Percentiles rank a stretch among this genome's conserved stretches.
Evolutionary conservation across 768 basidiomycete genomes (phyloP).

Genomic region (Lactarius indigo): DNA sequence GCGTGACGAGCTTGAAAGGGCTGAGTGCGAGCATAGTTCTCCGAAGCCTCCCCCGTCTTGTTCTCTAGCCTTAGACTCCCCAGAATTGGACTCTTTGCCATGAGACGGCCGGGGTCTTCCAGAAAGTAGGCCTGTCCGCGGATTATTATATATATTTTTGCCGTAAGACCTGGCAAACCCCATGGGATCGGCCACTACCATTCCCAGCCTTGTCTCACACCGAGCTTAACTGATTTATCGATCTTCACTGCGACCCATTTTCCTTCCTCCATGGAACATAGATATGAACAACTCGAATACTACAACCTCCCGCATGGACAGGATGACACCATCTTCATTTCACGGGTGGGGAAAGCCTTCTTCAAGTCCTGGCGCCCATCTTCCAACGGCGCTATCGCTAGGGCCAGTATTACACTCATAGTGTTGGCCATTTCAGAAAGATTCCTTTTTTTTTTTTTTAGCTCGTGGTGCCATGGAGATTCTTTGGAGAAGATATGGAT

Average conservation of each 20-base stretch:
- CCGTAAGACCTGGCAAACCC: not conserved
- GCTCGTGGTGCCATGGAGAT: constrained; percentile 48
- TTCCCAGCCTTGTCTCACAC: not conserved
- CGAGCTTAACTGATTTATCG: too few species aligned
- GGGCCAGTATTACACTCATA: constrained; percentile 69
- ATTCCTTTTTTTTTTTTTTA: constrained; percentile 47
- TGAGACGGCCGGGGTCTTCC: too few species aligned
- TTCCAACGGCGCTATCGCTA: constrained; percentile 66
- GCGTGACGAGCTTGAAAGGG: not conserved
- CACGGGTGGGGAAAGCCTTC: constrained; percentile 51
- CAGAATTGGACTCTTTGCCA: not conserved
- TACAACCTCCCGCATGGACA: constrained; percentile 28
- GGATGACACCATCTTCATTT: constrained; percentile 72
- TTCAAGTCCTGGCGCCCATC: constrained; percentile 68
- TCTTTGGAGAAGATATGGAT: constrained; percentile 56
- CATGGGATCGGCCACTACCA: not conserved
- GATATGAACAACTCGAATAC: constrained; percentile 19
- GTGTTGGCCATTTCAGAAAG: constrained; percentile 68
- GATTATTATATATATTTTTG: too few species aligned
- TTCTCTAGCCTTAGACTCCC: not conserved
- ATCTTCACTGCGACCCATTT: not conserved
- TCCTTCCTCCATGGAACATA: not conserved
- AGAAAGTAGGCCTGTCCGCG: too few species aligned
- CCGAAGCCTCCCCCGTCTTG: constrained; percentile 28
- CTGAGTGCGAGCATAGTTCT: constrained; percentile 36